Conservation (phyloP, 176 grass and related monocot species). For the Phragmites australis region DNA sequence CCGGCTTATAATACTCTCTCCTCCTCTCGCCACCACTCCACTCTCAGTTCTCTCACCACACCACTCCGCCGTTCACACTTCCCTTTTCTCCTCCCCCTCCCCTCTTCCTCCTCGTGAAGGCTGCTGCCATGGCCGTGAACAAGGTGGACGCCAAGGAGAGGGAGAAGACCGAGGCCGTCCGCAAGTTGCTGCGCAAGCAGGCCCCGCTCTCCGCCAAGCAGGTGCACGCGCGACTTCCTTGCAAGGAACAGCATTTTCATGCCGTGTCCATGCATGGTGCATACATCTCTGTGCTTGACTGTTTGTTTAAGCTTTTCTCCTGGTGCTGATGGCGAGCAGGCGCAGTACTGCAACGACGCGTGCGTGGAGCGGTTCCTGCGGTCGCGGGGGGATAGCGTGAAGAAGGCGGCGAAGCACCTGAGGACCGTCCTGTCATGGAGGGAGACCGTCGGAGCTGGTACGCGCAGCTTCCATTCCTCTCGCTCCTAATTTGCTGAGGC, state of each 20-base stretch:
- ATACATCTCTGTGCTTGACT: background rate
- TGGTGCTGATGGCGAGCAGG: slow-evolving; percentile 47
- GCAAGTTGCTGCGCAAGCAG: slow-evolving; percentile 82
- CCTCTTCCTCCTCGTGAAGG: background rate
- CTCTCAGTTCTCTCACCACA: slow-evolving; percentile 11
- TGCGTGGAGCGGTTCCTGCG: slow-evolving; percentile 81
- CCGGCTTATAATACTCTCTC: slow-evolving; percentile 42
- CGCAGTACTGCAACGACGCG: slow-evolving; percentile 87
- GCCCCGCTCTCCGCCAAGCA: slow-evolving; percentile 80
- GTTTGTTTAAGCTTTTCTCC: background rate
- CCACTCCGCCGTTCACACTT: background rate
- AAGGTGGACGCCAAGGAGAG: slow-evolving; percentile 69
- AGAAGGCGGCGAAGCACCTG: slow-evolving; percentile 94
- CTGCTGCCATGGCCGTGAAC: slow-evolving; percentile 60
- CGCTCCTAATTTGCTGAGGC: slow-evolving; percentile 7
- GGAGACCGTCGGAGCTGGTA: slow-evolving; percentile 82
- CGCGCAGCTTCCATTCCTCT: slow-evolving; percentile 14
- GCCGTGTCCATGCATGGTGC: background rate
- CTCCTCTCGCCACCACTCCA: background rate
- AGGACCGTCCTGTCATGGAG: slow-evolving; percentile 84
- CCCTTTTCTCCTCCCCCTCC: background rate
- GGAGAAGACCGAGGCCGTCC: slow-evolving; percentile 77
- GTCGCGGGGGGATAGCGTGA: slow-evolving; percentile 67
- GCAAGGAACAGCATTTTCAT: background rate
- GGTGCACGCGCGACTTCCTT: slow-evolving; percentile 30